These are phyloP conservation scores for Posidonia oceanica DNA, from an alignment of 116 monocot genomes.

Conservation along the genomic window DNA sequence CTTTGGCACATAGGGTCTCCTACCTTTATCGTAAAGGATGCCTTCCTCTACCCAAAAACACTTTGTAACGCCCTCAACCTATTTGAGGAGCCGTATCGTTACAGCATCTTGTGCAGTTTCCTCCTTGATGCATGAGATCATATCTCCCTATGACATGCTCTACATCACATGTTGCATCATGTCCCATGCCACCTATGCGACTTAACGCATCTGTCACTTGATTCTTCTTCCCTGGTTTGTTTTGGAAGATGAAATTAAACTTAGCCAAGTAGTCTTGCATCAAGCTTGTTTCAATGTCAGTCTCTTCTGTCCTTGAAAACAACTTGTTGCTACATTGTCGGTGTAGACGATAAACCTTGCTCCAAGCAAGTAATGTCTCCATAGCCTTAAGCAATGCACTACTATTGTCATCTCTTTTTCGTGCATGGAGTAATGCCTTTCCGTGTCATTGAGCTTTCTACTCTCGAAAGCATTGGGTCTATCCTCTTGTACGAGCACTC, in stretches of 20 bases:
- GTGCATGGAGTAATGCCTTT: no score
- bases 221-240: background rate
- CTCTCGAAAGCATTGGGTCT: background rate
- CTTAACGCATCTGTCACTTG: background rate
- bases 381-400: background rate
- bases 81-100: background rate
- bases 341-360: no score
- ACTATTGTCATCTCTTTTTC: background rate
- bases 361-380: background rate
- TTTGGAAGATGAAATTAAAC: background rate
- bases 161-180: no score
- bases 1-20: no score
- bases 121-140: no score
- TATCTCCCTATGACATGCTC: no score
- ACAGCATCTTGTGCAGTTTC: background rate
- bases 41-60: no score
- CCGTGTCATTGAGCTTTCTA: background rate
- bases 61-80: background rate
- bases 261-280: background rate
- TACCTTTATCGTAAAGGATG: no score
- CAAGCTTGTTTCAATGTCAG: no score
- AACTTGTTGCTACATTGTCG: no score
- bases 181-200: no score
- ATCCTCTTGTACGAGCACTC: background rate
- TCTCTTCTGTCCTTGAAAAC: no score